phyloP scores from a whole-genome alignment of 257 asterid genomes.

The Nicotiana otophora region DNA sequence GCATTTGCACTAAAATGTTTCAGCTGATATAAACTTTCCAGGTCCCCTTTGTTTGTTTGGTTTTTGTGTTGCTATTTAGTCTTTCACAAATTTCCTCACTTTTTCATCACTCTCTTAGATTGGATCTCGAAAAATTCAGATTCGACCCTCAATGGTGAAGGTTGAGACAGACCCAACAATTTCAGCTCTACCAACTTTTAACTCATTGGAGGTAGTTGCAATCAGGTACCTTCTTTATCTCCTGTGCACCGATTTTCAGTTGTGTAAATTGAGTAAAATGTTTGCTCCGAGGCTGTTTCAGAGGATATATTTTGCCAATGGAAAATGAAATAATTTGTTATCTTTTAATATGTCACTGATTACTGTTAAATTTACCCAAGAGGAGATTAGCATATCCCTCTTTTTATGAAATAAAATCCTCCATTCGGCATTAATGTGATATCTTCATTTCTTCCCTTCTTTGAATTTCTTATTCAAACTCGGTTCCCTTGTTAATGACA shows the following conservation, averaged over 20 bases:
- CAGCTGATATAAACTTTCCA: not conserved
- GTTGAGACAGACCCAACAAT: slow-evolving; percentile 41
- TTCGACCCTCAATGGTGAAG: slow-evolving; percentile 83
- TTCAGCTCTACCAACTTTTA: slow-evolving; percentile 24
- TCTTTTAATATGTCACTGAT: not conserved
- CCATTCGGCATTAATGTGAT: not conserved
- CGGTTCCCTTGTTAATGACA: not conserved
- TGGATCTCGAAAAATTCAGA: slow-evolving; percentile 53
- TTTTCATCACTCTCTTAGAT: slow-evolving; percentile 33
- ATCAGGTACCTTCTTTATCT: slow-evolving; percentile 41
- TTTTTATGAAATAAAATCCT: not conserved
- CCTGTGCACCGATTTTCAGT: not conserved
- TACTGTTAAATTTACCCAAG: not conserved
- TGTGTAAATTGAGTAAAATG: not conserved
- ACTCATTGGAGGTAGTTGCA: slow-evolving; percentile 64
- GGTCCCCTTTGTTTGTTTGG: not conserved
- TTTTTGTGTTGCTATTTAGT: not conserved
- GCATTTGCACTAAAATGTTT: not conserved
- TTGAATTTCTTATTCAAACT: not conserved
- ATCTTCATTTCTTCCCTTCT: not conserved
- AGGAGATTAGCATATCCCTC: not conserved
- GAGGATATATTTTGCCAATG: not conserved
- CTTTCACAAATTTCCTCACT: not conserved
- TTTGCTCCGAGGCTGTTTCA: not conserved
- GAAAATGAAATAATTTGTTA: not conserved